These are phyloP conservation scores for Prunus mira DNA, from an alignment of 306 rosid species.

Conservation along the genomic window DNA sequence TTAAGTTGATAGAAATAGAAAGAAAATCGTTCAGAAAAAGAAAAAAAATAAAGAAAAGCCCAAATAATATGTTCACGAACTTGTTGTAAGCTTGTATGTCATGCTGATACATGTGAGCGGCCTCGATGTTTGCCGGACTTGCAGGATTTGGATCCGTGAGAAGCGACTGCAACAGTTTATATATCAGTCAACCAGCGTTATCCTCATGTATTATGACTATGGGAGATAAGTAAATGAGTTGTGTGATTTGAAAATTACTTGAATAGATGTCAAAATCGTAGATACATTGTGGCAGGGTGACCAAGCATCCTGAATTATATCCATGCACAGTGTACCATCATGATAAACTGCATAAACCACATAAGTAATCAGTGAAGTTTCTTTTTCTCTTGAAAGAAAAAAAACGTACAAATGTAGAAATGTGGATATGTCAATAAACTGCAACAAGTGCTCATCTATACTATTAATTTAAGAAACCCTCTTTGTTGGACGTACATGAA, in stretches of 20 bases:
- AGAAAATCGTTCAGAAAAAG: neutral
- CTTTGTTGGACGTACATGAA: neutral
- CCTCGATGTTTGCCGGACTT: constrained; percentile 35
- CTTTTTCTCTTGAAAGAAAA: neutral
- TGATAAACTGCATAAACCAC: constrained; percentile 22
- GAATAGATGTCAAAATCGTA: constrained; percentile 34
- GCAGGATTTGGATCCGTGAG: constrained; percentile 34
- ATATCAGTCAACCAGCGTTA: neutral
- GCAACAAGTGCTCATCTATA: neutral
- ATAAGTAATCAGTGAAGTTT: neutral
- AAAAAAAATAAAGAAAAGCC: neutral
- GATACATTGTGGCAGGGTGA: constrained; percentile 36
- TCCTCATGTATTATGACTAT: neutral
- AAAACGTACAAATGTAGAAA: no score
- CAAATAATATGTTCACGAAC: constrained; percentile 6
- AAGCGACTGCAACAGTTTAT: constrained; percentile 24
- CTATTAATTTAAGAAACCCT: neutral
- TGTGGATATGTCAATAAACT: no score
- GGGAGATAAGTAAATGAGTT: neutral
- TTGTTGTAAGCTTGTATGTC: constrained; percentile 33
- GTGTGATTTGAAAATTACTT: constrained; percentile 13
- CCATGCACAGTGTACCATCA: constrained; percentile 34
- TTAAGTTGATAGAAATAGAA: neutral
- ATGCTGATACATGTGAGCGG: constrained; percentile 30
- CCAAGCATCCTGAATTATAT: constrained; percentile 38